Evolutionary conservation across 495 filamentous ascomycete genomes (phyloP).

Genomic region (Tuber borchii): DNA sequence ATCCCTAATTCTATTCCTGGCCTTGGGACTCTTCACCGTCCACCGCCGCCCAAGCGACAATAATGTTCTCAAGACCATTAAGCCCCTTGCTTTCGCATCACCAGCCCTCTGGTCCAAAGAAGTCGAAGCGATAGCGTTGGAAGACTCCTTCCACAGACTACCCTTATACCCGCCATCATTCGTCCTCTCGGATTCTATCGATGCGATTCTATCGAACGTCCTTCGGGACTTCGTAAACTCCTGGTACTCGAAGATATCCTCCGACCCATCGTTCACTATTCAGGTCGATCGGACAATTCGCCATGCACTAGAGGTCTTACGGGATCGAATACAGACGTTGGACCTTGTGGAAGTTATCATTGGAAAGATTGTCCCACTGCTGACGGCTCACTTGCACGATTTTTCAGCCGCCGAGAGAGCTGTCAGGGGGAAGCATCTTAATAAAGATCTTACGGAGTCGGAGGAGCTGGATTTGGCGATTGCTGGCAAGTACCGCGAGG

Average conservation of each 20-base stretch:
- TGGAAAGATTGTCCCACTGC: conserved; percentile 72
- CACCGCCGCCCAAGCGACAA: conserved; percentile 12
- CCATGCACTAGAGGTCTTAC: conserved; percentile 62
- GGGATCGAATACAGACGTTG: conserved; percentile 59
- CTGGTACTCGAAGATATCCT: conserved; percentile 85
- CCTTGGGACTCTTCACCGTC: conserved; percentile 27
- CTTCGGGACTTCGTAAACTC: conserved; percentile 77
- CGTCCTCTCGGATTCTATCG: conserved; percentile 70
- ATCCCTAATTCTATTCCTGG: conserved; percentile 20
- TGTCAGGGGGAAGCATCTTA: conserved; percentile 79
- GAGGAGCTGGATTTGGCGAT: conserved; percentile 93
- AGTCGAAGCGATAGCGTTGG: conserved; percentile 12
- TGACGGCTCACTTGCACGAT: conserved; percentile 85
- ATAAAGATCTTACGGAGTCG: conserved; percentile 85
- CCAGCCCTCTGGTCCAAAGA: conserved; percentile 31
- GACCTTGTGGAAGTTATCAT: conserved; percentile 78
- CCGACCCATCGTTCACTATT: conserved; percentile 67
- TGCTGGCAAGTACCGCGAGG: conserved; percentile 82
- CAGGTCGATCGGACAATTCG: conserved; percentile 78
- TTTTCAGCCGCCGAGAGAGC: conserved; percentile 84
- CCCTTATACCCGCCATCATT: conserved; percentile 73
- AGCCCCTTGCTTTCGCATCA: conserved; percentile 32
- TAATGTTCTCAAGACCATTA: conserved; percentile 24
- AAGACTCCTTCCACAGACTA: conserved; percentile 48
- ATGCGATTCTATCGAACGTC: conserved; percentile 69